Conservation (phyloP, 352 stramenopile species). For the Globisporangium nunn region DNA sequence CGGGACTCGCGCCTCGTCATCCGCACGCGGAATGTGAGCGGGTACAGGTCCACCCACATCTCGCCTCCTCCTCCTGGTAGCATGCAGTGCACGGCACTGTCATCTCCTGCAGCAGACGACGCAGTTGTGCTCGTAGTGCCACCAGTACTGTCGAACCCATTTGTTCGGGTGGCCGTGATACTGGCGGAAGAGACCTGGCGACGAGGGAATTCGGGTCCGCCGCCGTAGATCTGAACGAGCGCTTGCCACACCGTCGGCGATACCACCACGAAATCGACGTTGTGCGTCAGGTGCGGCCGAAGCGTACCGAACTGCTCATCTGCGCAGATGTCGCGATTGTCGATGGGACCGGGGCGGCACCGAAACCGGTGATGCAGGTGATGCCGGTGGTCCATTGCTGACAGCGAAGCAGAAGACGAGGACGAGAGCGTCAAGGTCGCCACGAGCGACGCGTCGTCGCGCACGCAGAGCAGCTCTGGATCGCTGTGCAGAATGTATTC, state of each 20-base stretch:
- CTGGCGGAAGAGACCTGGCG: slow-evolving; percentile 7
- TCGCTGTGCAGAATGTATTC: slow-evolving; percentile 20
- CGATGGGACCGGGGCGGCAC: slow-evolving; percentile 35
- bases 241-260: slow-evolving; percentile 35
- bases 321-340: slow-evolving; percentile 31
- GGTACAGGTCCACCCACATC: slow-evolving; percentile 41
- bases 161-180: slow-evolving; percentile 5
- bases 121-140: neutral
- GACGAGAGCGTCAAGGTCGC: neutral
- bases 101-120: neutral
- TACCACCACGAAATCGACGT: slow-evolving; percentile 44
- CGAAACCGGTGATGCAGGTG: slow-evolving; percentile 12
- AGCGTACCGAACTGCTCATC: slow-evolving; percentile 36
- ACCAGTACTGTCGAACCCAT: neutral
- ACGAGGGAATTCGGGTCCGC: slow-evolving; percentile 46
- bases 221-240: slow-evolving; percentile 44
- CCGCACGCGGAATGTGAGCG: slow-evolving; percentile 43
- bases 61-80: slow-evolving; percentile 1
- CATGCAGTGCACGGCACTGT: neutral
- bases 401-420: neutral
- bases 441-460: slow-evolving; percentile 2
- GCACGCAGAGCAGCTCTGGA: slow-evolving; percentile 1
- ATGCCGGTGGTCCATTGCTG: slow-evolving; percentile 2
- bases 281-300: slow-evolving; percentile 19
- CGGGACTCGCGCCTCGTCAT: slow-evolving; percentile 47